Evolutionary conservation across 1,139 yeast species (phyloP).

Genomic region (Arxiozyma heterogenica): DNA sequence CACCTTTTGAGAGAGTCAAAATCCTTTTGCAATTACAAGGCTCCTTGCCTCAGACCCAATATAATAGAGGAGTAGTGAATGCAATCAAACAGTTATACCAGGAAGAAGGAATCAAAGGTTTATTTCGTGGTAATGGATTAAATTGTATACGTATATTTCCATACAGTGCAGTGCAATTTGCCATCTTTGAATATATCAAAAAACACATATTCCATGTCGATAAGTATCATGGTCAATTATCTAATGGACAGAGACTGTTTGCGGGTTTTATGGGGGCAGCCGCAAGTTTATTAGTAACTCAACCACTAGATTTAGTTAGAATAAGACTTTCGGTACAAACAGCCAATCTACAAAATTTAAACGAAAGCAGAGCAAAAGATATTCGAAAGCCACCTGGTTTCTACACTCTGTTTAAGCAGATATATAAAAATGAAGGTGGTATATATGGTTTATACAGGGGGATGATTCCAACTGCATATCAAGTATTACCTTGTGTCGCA

Average conservation of each 20-base stretch:
- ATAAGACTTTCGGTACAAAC: constrained; percentile 87
- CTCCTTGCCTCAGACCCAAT: constrained; percentile 18
- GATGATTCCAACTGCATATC: constrained; percentile 70
- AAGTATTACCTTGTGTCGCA: constrained; percentile 95
- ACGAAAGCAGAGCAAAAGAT: constrained; percentile 36
- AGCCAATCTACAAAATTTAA: constrained; percentile 53
- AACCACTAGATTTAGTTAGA: constrained; percentile 84
- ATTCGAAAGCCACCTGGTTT: constrained; percentile 57
- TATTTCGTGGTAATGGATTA: constrained; percentile 81
- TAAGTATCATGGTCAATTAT: constrained; percentile 6
- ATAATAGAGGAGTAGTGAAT: constrained; percentile 64
- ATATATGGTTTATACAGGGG: constrained; percentile 72
- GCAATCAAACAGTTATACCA: constrained; percentile 71
- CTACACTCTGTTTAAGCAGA: constrained; percentile 45
- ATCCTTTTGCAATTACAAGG: constrained; percentile 86
- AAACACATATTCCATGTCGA: constrained; percentile 34
- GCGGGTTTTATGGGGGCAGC: constrained; percentile 83
- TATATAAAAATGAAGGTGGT: constrained; percentile 76
- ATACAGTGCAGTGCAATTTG: constrained; percentile 89
- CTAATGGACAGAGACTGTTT: constrained; percentile 47
- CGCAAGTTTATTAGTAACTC: constrained; percentile 72
- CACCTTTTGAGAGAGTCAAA: constrained; percentile 92
- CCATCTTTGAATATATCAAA: constrained; percentile 71
- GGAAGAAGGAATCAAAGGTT: constrained; percentile 85
- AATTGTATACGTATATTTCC: constrained; percentile 89